Conservation (phyloP, 2,329 filamentous ascomycete genomes). For the Trichoderma simmonsii region DNA sequence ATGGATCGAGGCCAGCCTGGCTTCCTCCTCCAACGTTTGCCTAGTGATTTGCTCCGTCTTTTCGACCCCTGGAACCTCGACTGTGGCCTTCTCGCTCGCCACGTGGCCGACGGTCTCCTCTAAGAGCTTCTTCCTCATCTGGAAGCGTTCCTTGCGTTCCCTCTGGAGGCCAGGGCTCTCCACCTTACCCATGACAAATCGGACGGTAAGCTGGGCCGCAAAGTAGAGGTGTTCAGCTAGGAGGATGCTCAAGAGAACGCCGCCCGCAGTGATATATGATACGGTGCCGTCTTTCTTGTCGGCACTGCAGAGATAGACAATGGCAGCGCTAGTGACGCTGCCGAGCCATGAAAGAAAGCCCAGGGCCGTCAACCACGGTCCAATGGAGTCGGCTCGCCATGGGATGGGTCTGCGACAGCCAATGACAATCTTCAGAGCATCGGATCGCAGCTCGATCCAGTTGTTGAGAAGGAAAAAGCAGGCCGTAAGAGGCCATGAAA, state of each 20-base stretch:
- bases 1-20: constrained; percentile 47
- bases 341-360: constrained; percentile 93
- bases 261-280: constrained; percentile 72
- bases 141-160: constrained; percentile 76
- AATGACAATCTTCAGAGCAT: constrained; percentile 90
- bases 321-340: constrained; percentile 78
- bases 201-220: constrained; percentile 68
- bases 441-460: constrained; percentile 90
- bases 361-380: constrained; percentile 83
- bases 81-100: constrained; percentile 43
- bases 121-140: constrained; percentile 75
- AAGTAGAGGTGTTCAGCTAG: constrained; percentile 89
- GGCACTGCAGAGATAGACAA: constrained; percentile 85
- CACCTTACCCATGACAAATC: constrained; percentile 70
- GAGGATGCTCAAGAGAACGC: constrained; percentile 75
- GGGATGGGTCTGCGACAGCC: constrained; percentile 87
- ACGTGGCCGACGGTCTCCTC: constrained; percentile 66
- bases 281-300: constrained; percentile 59
- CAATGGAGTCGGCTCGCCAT: constrained; percentile 88
- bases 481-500: constrained; percentile 90
- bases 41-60: constrained; percentile 63
- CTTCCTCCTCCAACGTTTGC: constrained; percentile 62
- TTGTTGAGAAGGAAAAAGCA: constrained; percentile 91
- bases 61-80: constrained; percentile 44
- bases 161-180: constrained; percentile 85